Evolutionary conservation across 768 basidiomycete species (phyloP), one percentile per base, ranked within the genome.

Genomic region (Chalciporus chontae): DNA sequence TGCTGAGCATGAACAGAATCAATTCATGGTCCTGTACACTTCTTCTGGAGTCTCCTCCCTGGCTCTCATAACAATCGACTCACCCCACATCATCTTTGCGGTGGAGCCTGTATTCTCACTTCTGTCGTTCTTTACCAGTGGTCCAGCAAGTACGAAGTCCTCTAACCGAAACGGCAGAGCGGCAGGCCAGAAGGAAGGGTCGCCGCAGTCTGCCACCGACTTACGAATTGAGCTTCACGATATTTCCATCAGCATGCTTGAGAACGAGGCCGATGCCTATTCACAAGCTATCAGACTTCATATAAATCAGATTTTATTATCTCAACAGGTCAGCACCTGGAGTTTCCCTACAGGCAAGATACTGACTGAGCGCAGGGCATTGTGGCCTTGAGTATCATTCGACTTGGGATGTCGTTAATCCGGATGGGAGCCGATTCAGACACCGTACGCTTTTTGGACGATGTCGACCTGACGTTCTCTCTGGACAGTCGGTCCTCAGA

Each of bases 1-100:
- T 5, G 87, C 91, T 13, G 80, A 84, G 49, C 92, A 96, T 58
- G 80, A 85, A 51, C 75, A 89, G 44, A 94, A 94, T 52, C 92
- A 96, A 61, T 87, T 98, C 63, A 96, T 95, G 90, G 64, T 96
- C 15, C 78, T 96, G 27, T 97, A 90, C 67, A 90, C 90, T 2
- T 79, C 79, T 56, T 77, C 91, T 10, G 84, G 86, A 14, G 64
- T 71, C 18, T 74, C 83, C 32, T 75, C 89, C 4, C 74, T 92
- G n/a, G 85, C 84, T 6, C 78, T 98, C 48, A 72, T 95, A 29
- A 92, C 90, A 1, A 75, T 99, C 24, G 96, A 99, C 61, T 92
- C 91, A 18, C 96, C 96, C 5, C 82, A 87, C 62, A 76, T 98
- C 58, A 88, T 98, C 50, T 90, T 99, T 60, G 86, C 95, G 2